Evolutionary conservation across 2,329 filamentous ascomycete genomes (phyloP).

Genomic region (Periconia macrospinosa): DNA sequence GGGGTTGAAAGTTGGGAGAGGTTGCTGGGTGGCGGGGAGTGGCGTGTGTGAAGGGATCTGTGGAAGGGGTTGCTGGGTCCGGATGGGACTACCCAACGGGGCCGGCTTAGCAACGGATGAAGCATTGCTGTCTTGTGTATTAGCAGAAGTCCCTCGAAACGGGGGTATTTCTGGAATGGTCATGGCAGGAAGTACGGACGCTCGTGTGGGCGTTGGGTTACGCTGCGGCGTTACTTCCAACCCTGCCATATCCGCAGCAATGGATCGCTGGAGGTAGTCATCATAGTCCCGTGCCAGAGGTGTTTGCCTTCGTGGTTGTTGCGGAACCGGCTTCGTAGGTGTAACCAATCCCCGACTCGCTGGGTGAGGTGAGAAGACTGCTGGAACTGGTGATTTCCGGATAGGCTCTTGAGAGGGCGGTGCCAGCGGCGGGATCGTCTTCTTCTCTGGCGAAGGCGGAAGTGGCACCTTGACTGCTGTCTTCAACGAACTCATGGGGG

Average conservation of each 20-base stretch:
- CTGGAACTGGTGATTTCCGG: conserved; percentile 36
- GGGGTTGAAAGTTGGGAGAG: conserved; percentile 21
- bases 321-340: conserved; percentile 38
- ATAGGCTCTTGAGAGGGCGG: conserved; percentile 30
- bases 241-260: conserved; percentile 44
- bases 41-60: conserved; percentile 26
- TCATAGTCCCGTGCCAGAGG: conserved; percentile 43
- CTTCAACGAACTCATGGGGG: conserved; percentile 44
- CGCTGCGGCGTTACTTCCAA: conserved; percentile 41
- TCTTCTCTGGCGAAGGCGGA: conserved; percentile 50
- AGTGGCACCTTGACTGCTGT: conserved; percentile 49
- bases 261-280: conserved; percentile 53
- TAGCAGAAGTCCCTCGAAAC: conserved; percentile 27
- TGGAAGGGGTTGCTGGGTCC: conserved; percentile 16
- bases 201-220: conserved; percentile 35
- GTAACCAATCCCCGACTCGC: conserved; percentile 30
- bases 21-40: conserved; percentile 25
- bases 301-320: conserved; percentile 35
- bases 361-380: conserved; percentile 33
- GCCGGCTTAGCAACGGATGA: conserved; percentile 24
- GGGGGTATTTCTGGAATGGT: conserved; percentile 39
- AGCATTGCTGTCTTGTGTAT: conserved; percentile 10
- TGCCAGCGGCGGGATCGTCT: conserved; percentile 29
- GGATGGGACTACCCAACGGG: conserved; percentile 23
- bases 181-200: conserved; percentile 34